Conservation (phyloP, 2,329 filamentous ascomycete species). For the Alternaria triticimaculans region DNA sequence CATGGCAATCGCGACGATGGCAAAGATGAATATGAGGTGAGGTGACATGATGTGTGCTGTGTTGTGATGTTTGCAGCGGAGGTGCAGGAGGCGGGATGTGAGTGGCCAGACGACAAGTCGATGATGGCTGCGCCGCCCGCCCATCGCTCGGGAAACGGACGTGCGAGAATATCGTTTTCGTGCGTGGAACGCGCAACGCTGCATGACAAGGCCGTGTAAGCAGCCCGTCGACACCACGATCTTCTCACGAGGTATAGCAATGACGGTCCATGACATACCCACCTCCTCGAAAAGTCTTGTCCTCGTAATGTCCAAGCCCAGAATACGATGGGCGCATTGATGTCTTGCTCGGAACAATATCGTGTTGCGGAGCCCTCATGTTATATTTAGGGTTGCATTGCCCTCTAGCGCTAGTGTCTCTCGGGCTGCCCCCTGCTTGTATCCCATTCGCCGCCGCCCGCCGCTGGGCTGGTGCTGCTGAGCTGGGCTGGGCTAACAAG, state of each 20-base stretch:
- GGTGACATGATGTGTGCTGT: neutral
- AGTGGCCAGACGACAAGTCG: neutral
- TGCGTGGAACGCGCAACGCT: neutral
- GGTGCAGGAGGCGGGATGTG: neutral
- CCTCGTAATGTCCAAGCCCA: neutral
- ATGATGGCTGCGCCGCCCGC: neutral
- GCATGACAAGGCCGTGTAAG: neutral
- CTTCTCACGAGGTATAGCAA: neutral
- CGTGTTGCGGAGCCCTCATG: slow-evolving; percentile 13
- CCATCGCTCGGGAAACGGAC: neutral
- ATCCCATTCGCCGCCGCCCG: slow-evolving; percentile 5
- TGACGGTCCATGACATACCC: neutral
- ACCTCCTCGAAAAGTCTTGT: neutral
- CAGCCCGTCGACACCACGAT: neutral
- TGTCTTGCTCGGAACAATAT: neutral
- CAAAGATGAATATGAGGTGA: neutral
- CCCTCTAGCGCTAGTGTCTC: slow-evolving; percentile 1
- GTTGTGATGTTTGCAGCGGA: neutral
- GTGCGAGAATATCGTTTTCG: neutral
- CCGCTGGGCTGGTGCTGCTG: slow-evolving; percentile 1
- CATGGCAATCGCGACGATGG: neutral
- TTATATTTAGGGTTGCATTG: slow-evolving; percentile 15
- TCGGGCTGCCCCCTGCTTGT: slow-evolving; percentile 1
- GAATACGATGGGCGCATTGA: slow-evolving; percentile 6
- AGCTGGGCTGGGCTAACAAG: neutral